Percentiles rank a stretch among this genome's conserved stretches.
Evolutionary conservation across 192 early-diverging fungal species (phyloP).

Genomic region (Coemansia sp.): DNA sequence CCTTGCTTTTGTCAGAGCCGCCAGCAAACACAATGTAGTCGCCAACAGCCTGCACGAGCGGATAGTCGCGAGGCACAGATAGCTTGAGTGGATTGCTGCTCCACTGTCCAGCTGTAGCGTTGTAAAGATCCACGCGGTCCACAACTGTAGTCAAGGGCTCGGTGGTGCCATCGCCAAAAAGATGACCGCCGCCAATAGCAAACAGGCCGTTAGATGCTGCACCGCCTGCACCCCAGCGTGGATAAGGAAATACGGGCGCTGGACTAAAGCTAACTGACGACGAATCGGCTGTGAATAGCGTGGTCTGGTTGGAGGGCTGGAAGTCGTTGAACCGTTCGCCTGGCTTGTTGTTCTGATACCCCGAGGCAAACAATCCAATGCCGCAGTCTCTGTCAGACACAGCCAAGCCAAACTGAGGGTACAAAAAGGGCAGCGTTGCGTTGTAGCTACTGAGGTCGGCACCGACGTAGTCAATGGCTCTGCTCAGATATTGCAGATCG

Average conservation of each 20-base stretch:
- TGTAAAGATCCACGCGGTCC: conserved; percentile 43
- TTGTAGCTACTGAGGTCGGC: conserved; percentile 11
- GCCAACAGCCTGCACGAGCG: conserved; percentile 38
- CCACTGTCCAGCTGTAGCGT: conserved; percentile 25
- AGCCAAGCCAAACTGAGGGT: conserved; percentile 45
- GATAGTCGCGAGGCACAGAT: conserved; percentile 42
- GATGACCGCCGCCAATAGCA: conserved; percentile 46
- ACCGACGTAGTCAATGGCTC: conserved; percentile 36
- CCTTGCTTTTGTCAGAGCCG: conserved; percentile 41
- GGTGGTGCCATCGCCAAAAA: conserved; percentile 20
- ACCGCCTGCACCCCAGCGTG: conserved; percentile 44
- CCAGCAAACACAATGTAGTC: conserved; percentile 41
- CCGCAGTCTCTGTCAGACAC: conserved; percentile 16
- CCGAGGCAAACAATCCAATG: conserved; percentile 29
- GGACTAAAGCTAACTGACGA: not conserved
- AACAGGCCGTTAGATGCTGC: conserved; percentile 49
- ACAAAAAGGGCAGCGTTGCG: conserved; percentile 10
- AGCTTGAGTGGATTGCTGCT: conserved; percentile 28
- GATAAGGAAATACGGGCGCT: conserved; percentile 32
- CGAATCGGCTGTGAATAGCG: conserved; percentile 9
- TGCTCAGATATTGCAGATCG: conserved; percentile 51
- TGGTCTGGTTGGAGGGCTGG: conserved; percentile 40
- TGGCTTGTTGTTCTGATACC: conserved; percentile 47
- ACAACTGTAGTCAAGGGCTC: conserved; percentile 20
- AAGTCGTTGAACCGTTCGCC: conserved; percentile 54